Evolutionary conservation across 1,284 basidiomycete genomes (phyloP).

Genomic region (Pseudozyma sp.): DNA sequence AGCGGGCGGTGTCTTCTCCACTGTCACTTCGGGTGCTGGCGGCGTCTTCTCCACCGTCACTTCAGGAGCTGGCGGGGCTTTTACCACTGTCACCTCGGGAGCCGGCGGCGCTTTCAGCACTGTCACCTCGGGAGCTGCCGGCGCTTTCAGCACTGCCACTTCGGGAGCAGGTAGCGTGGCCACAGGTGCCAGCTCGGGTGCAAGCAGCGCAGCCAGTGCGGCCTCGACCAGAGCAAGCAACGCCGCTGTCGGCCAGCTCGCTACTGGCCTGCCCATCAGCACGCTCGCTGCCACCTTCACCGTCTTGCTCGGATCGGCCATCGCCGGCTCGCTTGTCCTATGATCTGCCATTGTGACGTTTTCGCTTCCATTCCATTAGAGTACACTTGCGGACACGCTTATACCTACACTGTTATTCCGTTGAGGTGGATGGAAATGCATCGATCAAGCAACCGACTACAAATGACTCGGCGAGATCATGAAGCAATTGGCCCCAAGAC

Average conservation of each 20-base stretch:
- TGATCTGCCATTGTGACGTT: conserved; percentile 2
- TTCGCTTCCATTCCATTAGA: too few relatives aligned
- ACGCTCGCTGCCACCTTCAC: conserved; percentile 14
- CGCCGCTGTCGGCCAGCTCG: not conserved
- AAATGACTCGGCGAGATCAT: too few relatives aligned
- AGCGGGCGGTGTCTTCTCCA: conserved; percentile 8
- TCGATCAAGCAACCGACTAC: too few relatives aligned
- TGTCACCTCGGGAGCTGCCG: conserved; percentile 11
- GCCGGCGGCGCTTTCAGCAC: conserved; percentile 1
- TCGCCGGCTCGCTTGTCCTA: conserved; percentile 26
- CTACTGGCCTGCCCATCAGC: conserved; percentile 10
- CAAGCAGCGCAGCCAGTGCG: not conserved
- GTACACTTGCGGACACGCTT: too few relatives aligned
- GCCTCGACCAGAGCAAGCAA: not conserved
- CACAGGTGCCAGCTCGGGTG: not conserved
- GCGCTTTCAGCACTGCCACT: not conserved
- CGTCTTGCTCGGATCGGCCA: conserved; percentile 23
- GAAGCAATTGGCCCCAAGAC: too few relatives aligned
- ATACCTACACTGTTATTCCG: too few relatives aligned
- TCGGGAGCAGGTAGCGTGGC: not conserved
- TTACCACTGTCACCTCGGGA: not conserved
- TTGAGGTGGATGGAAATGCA: too few relatives aligned
- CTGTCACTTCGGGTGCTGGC: conserved; percentile 8
- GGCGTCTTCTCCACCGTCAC: conserved; percentile 3
- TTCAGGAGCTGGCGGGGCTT: not conserved